phyloP scores from a whole-genome alignment of 1,139 yeast genomes.

The Saccharomyces hybrid region DNA sequence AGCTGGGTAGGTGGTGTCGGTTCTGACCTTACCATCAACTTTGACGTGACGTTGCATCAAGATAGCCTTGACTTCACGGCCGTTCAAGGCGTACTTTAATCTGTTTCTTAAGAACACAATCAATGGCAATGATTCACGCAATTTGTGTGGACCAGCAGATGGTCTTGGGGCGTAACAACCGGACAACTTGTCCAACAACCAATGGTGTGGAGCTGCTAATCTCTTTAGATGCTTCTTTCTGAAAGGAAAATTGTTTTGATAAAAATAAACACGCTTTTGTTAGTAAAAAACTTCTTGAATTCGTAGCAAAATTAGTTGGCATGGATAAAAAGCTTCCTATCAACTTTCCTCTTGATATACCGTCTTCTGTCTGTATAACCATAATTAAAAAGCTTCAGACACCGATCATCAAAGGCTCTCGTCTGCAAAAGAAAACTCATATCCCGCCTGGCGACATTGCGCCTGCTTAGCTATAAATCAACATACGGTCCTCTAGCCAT shows the following conservation, averaged over 20 bases:
- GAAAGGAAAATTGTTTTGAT: constrained; percentile 8
- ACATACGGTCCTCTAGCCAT: constrained; percentile 97
- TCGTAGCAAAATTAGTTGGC: too few species aligned
- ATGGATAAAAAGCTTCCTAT: too few species aligned
- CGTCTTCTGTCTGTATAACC: too few species aligned
- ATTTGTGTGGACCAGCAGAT: constrained; percentile 99
- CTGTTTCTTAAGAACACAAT: constrained; percentile 98
- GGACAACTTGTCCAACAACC: constrained; percentile 99
- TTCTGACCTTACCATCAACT: constrained; percentile 99
- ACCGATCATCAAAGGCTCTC: too few species aligned
- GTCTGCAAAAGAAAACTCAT: background rate
- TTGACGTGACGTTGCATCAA: constrained; percentile 98
- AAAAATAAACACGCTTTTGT: too few species aligned
- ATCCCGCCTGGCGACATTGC: background rate
- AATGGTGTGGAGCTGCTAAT: constrained; percentile 99
- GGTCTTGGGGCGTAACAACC: constrained; percentile 99
- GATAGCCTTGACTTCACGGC: constrained; percentile 98
- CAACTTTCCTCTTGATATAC: too few species aligned
- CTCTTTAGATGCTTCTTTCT: constrained; percentile 96
- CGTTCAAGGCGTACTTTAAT: constrained; percentile 98
- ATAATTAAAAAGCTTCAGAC: too few species aligned
- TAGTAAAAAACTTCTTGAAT: too few species aligned
- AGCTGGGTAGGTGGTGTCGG: constrained; percentile 97
- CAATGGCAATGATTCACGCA: constrained; percentile 98
- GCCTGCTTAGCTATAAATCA: constrained; percentile 18